Base-by-base conservation (phyloP, 495 filamentous ascomycete species). In the Beverwykella pulmonaria region DNA sequence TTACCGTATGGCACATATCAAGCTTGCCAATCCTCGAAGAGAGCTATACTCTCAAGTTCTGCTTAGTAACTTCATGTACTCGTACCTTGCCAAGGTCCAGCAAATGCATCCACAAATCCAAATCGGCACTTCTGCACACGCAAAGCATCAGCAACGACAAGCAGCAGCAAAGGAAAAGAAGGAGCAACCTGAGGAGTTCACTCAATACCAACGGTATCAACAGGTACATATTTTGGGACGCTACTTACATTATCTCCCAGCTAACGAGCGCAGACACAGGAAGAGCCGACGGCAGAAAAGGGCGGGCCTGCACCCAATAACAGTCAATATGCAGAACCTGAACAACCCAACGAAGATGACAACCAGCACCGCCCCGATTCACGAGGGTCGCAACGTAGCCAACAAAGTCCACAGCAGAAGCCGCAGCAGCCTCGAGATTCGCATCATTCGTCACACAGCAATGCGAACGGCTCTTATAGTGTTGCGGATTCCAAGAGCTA, bases 11-110 rank as follows among this genome's bases (percentile, higher is more conserved):
- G 94, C 94, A 14, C 94, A 99, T 76, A 93, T 98, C 78, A 99
- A 99, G 77, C 89, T 99, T 56, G 94, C 94, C 3, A 99, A 99
- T 74, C 94, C 94, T 32, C 87, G 94, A 12, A 88, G 94, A 29
- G 90, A 93, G 44, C 79, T 99, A 34, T 91, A 96, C 71, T 97
- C 93, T 49, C 94, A 99, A 75, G 94, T 99, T 25, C 82, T 99
- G 56, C 87, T 99, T 70, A 97, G 93, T 78, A 99, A 99, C 72
- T 99, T 99, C 77, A 99, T 99, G 94, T 99, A 99, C 81, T 93
- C 91, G 30, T 99, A 99, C 75, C 84, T 99, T 67, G 95, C 93
- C 56, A 98, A 98, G 78, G 94, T 99, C 34, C 94, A 98, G 78
- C 91, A 94, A 67, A 96, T 97, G 89, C 94, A 98, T 74, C 94